phyloP scores from a whole-genome alignment of 2,329 filamentous ascomycete species.

The Lomentospora prolificans region DNA sequence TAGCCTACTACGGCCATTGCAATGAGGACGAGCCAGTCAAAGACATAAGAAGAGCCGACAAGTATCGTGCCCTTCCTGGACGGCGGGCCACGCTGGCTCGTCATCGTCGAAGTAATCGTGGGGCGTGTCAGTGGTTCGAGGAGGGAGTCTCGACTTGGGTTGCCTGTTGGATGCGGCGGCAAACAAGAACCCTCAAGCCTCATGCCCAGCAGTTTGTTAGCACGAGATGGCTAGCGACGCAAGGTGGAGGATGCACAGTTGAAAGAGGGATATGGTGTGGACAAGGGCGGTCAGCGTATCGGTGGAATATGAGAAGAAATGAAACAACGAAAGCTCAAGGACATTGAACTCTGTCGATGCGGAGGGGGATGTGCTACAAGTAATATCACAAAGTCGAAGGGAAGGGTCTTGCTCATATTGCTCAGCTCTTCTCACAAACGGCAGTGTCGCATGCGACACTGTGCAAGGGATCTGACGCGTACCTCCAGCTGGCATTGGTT shows the following conservation, averaged over 20 bases:
- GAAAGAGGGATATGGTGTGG: no score
- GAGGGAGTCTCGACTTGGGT: constrained; percentile 3
- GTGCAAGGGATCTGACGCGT: no score
- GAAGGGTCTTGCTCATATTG: no score
- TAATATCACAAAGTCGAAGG: no score
- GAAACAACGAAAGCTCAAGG: no score
- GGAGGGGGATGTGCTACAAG: no score
- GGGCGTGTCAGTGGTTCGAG: constrained; percentile 6
- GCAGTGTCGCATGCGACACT: no score
- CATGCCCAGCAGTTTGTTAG: constrained; percentile 1
- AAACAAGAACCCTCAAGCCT: neutral
- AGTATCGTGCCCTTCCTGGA: constrained; percentile 11
- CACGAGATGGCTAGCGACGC: neutral
- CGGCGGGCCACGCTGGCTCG: neutral
- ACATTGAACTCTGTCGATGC: no score
- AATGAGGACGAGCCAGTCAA: constrained; percentile 65
- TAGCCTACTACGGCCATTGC: constrained; percentile 46
- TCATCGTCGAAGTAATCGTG: neutral
- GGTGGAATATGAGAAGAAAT: no score
- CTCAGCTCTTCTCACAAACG: no score
- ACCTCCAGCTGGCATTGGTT: no score
- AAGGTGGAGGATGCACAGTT: neutral
- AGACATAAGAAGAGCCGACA: constrained; percentile 53
- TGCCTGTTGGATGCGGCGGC: neutral
- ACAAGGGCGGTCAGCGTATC: no score